Conservation (phyloP, 805 yeast species). For the Naumovozyma baii region DNA sequence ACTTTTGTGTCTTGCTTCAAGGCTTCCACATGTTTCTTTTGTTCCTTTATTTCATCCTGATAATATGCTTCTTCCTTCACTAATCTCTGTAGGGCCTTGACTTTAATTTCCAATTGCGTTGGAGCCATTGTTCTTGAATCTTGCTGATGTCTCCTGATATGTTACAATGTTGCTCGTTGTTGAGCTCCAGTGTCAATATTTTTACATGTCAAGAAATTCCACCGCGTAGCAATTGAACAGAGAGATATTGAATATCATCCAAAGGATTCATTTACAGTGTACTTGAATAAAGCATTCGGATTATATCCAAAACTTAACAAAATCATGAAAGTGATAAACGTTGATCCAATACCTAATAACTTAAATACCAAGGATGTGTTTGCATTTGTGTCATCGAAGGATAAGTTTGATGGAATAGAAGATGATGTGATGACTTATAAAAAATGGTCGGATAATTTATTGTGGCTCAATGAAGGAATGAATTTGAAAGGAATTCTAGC, state of each 20-base stretch:
- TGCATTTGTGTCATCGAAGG: background rate
- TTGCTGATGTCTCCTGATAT: too few species aligned
- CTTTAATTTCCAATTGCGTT: constrained; percentile 58
- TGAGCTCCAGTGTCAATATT: too few species aligned
- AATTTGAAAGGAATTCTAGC: background rate
- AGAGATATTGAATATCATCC: background rate
- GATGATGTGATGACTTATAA: background rate
- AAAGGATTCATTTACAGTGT: too few species aligned
- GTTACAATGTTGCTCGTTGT: too few species aligned
- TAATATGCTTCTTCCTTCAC: constrained; percentile 59
- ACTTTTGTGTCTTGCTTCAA: constrained; percentile 36
- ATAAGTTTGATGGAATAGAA: background rate
- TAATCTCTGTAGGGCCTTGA: constrained; percentile 57
- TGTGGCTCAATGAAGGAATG: background rate
- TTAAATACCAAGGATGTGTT: background rate
- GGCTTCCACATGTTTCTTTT: constrained; percentile 38
- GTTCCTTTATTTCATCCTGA: constrained; percentile 48
- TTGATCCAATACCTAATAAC: background rate
- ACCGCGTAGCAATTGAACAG: background rate
- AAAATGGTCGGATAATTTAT: background rate
- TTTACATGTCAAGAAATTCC: too few species aligned
- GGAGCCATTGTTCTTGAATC: constrained; percentile 57
- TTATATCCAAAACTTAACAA: too few species aligned
- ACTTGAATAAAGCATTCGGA: background rate
- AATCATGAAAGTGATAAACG: background rate